Percentiles rank a stretch among this genome's conserved stretches.
These are phyloP conservation scores for Suillus alpinus DNA, from an alignment of 768 basidiomycete genomes.

Conservation along the genomic window DNA sequence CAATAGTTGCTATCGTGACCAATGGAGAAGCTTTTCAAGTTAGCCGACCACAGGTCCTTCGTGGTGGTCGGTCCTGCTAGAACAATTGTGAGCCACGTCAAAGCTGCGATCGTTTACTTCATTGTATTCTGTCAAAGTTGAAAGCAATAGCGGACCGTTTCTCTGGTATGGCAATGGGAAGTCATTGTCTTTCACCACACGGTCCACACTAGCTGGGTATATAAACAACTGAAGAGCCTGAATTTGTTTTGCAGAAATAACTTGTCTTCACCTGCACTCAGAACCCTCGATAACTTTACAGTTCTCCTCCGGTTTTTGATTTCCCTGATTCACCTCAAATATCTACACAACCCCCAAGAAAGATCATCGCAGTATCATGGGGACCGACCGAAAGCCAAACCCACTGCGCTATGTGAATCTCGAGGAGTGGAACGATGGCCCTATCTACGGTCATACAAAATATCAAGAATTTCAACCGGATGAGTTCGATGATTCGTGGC, in stretches of 20 bases:
- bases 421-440: conserved; percentile 23
- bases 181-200: neutral
- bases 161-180: neutral
- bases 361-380: conserved; percentile 1
- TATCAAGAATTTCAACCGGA: conserved; percentile 30
- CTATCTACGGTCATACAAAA: conserved; percentile 11
- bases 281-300: neutral
- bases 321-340: conserved; percentile 1
- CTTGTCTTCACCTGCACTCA: neutral
- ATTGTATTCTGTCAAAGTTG: conserved; percentile 5
- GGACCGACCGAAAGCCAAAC: conserved; percentile 1
- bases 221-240: neutral
- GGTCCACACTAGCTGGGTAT: neutral
- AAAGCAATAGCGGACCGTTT: neutral
- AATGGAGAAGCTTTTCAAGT: neutral
- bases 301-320: neutral
- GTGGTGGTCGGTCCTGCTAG: neutral
- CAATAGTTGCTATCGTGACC: neutral
- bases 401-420: conserved; percentile 22
- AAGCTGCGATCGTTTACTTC: neutral
- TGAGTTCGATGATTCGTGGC: conserved; percentile 49
- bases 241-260: neutral
- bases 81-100: neutral
- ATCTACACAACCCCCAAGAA: neutral
- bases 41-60: neutral